These are phyloP conservation scores for Colletotrichum limetticola DNA, from an alignment of 2,329 filamentous ascomycete species.

Conservation along the genomic window DNA sequence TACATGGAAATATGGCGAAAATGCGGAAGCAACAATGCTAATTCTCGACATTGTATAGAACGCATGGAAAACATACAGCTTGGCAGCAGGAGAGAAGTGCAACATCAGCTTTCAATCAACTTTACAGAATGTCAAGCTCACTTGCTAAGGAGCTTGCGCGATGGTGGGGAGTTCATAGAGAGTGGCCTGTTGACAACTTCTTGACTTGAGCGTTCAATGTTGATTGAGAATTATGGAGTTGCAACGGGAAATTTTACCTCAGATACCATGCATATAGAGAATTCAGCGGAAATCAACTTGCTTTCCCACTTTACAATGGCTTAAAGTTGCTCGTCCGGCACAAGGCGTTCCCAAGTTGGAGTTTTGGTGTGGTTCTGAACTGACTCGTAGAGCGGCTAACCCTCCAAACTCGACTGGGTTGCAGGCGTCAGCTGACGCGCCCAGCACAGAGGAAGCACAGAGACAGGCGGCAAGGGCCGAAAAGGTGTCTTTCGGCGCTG, in stretches of 20 bases:
- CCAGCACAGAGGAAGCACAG: background rate
- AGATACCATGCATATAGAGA: background rate
- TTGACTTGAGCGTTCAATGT: too few species aligned
- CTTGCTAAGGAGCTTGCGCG: background rate
- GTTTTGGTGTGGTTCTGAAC: background rate
- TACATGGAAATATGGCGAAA: background rate
- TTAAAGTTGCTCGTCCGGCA: background rate
- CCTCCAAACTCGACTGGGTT: background rate
- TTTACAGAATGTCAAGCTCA: constrained; percentile 5
- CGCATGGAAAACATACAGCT: background rate
- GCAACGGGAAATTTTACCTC: too few species aligned
- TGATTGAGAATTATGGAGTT: too few species aligned
- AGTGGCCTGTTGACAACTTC: too few species aligned
- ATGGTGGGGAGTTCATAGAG: too few species aligned
- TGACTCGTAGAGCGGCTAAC: background rate
- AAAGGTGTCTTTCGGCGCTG: background rate
- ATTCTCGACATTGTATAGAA: background rate
- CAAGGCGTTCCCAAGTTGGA: background rate
- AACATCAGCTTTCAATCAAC: background rate
- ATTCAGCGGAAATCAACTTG: background rate
- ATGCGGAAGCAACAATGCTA: background rate
- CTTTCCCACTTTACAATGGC: background rate
- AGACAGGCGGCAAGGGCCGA: background rate
- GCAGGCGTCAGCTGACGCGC: background rate
- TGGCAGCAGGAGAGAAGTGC: background rate